phyloP scores from a whole-genome alignment of 2,329 filamentous ascomycete species.

The Aureobasidium sp. region DNA sequence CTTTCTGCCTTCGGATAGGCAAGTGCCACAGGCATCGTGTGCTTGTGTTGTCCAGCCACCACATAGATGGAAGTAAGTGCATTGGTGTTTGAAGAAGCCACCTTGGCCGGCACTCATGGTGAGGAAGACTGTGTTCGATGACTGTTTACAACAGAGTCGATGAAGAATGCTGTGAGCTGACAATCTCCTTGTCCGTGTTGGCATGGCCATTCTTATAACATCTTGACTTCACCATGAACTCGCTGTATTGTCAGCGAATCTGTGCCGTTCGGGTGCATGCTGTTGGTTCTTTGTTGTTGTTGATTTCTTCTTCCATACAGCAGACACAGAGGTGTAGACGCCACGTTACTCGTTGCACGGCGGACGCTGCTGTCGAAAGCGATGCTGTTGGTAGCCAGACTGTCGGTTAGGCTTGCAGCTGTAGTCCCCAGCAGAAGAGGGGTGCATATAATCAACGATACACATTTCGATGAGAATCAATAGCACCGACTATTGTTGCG shows the following conservation, averaged over 20 bases:
- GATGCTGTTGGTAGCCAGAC: background rate
- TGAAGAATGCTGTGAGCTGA: background rate
- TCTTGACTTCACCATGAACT: background rate
- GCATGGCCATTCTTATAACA: background rate
- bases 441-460: background rate
- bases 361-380: background rate
- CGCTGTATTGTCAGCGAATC: background rate
- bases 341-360: background rate
- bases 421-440: background rate
- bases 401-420: background rate
- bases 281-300: background rate
- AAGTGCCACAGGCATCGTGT: conserved; percentile 17
- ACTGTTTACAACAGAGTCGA: background rate
- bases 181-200: background rate
- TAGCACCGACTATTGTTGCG: background rate
- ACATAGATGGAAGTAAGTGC: background rate
- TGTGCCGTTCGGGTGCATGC: background rate
- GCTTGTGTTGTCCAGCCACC: background rate
- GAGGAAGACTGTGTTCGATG: background rate
- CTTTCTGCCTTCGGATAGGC: conserved; percentile 14
- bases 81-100: conserved; percentile 2
- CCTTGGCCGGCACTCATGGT: background rate
- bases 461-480: background rate
- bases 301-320: background rate
- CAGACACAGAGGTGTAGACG: background rate